phyloP scores from a whole-genome alignment of 2,329 filamentous ascomycete genomes.

The Trichoderma guizhouense region DNA sequence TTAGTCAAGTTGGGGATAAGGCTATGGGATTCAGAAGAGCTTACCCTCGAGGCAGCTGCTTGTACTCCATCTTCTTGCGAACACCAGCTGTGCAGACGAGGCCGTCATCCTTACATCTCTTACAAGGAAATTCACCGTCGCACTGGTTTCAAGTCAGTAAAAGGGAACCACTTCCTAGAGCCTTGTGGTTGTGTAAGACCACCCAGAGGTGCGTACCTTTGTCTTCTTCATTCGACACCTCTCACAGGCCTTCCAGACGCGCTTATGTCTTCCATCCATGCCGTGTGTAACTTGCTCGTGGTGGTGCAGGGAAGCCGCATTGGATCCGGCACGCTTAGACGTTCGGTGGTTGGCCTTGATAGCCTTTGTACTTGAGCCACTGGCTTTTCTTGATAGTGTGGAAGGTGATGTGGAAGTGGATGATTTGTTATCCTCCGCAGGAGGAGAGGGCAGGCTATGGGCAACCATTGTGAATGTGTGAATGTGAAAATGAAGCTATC shows the following conservation, averaged over 20 bases:
- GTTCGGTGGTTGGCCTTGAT: constrained; percentile 50
- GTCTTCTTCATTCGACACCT: constrained; percentile 68
- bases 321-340: constrained; percentile 48
- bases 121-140: constrained; percentile 64
- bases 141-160: constrained; percentile 44
- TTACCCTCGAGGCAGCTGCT: constrained; percentile 61
- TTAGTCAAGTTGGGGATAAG: background rate
- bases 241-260: constrained; percentile 66
- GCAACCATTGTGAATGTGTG: constrained; percentile 43
- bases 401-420: constrained; percentile 27
- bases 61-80: constrained; percentile 66
- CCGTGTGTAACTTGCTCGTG: constrained; percentile 37
- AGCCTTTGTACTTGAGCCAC: constrained; percentile 42
- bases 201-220: constrained; percentile 49
- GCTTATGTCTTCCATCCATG: constrained; percentile 58
- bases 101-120: constrained; percentile 63
- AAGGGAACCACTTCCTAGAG: background rate
- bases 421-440: constrained; percentile 46
- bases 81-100: constrained; percentile 61
- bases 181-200: no score
- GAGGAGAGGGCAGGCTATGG: constrained; percentile 49
- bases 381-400: constrained; percentile 35
- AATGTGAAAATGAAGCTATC: background rate
- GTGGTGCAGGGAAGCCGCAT: constrained; percentile 34
- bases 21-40: constrained; percentile 26